Base-by-base conservation (phyloP, 192 early-diverging fungal genomes). In the Backusella parvicylindrica region DNA sequence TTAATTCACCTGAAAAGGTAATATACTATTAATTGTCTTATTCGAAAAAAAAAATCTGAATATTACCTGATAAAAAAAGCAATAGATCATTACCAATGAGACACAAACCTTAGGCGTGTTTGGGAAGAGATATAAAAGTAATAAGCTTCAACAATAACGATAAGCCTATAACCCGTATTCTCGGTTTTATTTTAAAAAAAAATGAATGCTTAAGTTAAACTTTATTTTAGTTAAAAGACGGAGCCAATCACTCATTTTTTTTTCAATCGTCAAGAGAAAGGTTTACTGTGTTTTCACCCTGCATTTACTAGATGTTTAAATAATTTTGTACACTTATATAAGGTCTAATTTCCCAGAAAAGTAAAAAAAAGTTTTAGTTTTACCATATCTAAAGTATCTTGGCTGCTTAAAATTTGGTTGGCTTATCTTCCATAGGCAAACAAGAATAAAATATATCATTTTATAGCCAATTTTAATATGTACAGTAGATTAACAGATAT, bases 401-500 rank as follows among this genome's bases (percentile, higher is more conserved):
- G 40, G 40, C 9, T 11, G 40, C 40, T 41, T 41, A 41, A 1
- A 41, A 41, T 11, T 41, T 41, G 40, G 9, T 7, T 7, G 9
- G 8, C 40, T 41, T 41, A 7, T 41, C 40, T 41, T 41, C 40
- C 40, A 41, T 41, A 41, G 40, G 40, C 40, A 41, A 41, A 41
- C 40, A 41, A 41, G 56, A 30, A 60, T 60, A 28, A 60, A 60
- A 21, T 18, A 60, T 60, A 3, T 28, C 56, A 60, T 11, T 60
- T 60, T 60, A 30, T 60, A 60, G 56, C 11, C 56, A 60, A 60
- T 26, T 60, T 60, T 60, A 60, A 60, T 60, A 60, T 60, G n/a
- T 60, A 60, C 23, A n/a, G 56, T 60, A 60, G 0, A 60, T 23
- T n/a, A 60, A 36, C 0, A 65, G 26, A 15, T 36, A 65, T 33